Percentiles rank a stretch among this genome's conserved stretches.
These are phyloP conservation scores for Ceratobasidium sp. DNA, from an alignment of 1,284 basidiomycete genomes.

Conservation along the genomic window DNA sequence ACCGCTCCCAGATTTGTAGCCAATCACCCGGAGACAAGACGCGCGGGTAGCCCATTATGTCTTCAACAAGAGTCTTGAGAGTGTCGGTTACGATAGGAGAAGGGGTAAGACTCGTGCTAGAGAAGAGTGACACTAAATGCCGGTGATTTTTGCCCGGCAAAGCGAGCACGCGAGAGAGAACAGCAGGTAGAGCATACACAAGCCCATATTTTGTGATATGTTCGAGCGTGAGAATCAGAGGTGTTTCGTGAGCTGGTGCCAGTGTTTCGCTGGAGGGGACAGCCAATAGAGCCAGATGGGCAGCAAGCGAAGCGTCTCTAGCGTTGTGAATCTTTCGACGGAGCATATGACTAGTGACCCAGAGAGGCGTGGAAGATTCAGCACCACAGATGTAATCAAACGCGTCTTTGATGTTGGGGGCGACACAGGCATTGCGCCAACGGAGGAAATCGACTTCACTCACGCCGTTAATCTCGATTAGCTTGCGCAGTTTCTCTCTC, in stretches of 20 bases:
- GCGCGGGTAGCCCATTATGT: background rate
- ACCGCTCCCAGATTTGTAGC: slow-evolving; percentile 19
- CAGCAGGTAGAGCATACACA: background rate
- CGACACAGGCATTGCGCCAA: slow-evolving; percentile 38
- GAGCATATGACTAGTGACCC: slow-evolving; percentile 26
- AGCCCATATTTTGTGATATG: background rate
- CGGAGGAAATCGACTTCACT: slow-evolving; percentile 36
- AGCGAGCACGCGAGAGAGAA: slow-evolving; percentile 21
- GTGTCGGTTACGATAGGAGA: background rate
- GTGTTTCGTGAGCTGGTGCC: slow-evolving; percentile 2
- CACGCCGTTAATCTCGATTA: slow-evolving; percentile 5
- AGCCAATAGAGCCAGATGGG: slow-evolving; percentile 12
- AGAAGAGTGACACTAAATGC: background rate
- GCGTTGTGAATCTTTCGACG: background rate
- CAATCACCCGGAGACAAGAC: background rate
- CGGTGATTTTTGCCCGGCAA: slow-evolving; percentile 10
- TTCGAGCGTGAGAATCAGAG: slow-evolving; percentile 3
- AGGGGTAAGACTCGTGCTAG: background rate
- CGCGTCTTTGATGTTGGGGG: slow-evolving; percentile 12
- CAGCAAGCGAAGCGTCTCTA: slow-evolving; percentile 9
- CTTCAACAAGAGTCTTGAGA: slow-evolving; percentile 2
- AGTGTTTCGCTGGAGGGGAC: background rate
- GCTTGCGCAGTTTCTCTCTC: background rate
- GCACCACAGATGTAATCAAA: background rate
- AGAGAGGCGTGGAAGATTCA: slow-evolving; percentile 11